Base-by-base conservation (phyloP, 345 rosid genomes). In the Brassica nigra region DNA sequence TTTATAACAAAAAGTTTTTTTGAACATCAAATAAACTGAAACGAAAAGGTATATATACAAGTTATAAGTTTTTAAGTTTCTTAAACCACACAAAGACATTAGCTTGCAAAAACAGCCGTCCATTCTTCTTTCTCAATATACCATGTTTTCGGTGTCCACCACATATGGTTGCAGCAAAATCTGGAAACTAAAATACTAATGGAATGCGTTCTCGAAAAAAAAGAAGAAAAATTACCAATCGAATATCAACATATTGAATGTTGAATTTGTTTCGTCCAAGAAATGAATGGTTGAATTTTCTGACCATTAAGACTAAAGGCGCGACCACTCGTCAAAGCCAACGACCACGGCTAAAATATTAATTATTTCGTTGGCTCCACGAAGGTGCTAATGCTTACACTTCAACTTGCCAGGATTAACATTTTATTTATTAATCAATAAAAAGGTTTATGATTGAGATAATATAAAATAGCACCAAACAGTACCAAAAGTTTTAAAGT, bases 301-400 rank as follows among this genome's bases (percentile, higher is more conserved):
- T 71, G 61, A 78, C 76, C 66, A 55, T 30, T 39, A 27, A 10
- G 77, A 78, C 73, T 65, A 29, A 23, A 57, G 66, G 66, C 39
- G 29, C 62, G 73, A 71, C 81, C 76, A 65, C 44, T 16, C 1
- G 73, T 78, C 77, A 78, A 71, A 5, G 77, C 36, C 72, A 64
- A 71, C 27, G 4, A 33, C 71, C 62, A 68, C 64, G 15, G 64
- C 36, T 76, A 34, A 23, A 23, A 9, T 47, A 47, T 47, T 62
- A 20, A 62, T 62, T 49, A 62, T 70, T n/a, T 31, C 30, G 70
- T 62, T 34, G 65, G 70, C 49, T 71, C 76, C 72, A 55, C 67
- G 77, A 71, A 78, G 52, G 49, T 55, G 36, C 18, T 18, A 18
- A 18, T 18, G 18, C 75, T 34, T 52, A 33, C 66, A 37, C n/a